Evolutionary conservation across 495 filamentous ascomycete species (phyloP).

Genomic region (Geopyxis carbonaria): DNA sequence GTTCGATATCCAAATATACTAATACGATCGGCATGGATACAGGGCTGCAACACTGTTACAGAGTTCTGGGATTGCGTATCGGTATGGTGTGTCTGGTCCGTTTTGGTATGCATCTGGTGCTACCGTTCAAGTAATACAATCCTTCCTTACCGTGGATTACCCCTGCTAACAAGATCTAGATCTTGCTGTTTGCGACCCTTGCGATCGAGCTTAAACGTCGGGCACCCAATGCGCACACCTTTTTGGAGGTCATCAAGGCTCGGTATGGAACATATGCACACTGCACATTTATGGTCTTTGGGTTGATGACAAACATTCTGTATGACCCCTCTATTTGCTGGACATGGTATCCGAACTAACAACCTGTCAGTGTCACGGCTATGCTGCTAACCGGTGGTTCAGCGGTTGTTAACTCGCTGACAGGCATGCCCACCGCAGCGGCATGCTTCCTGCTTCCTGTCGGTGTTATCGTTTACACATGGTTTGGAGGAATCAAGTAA

Average conservation of each 20-base stretch:
- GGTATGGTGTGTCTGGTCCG: conserved; percentile 81
- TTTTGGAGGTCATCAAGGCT: conserved; percentile 56
- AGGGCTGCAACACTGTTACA: conserved; percentile 62
- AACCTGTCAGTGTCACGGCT: conserved; percentile 44
- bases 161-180: conserved; percentile 38
- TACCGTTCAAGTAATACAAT: conserved; percentile 36
- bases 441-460: conserved; percentile 83
- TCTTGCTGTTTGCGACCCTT: conserved; percentile 80
- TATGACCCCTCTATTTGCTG: conserved; percentile 7
- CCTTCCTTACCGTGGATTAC: conserved; percentile 33
- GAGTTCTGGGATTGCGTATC: conserved; percentile 74
- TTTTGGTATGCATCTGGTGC: conserved; percentile 69
- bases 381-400: conserved; percentile 87
- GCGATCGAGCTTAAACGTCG: conserved; percentile 86
- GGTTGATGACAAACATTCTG: conserved; percentile 67
- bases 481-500: conserved; percentile 61
- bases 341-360: not conserved
- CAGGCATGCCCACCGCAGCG: conserved; percentile 70
- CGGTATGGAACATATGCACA: conserved; percentile 49
- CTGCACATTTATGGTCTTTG: conserved; percentile 62
- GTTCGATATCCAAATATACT: not conserved
- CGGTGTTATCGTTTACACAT: conserved; percentile 64
- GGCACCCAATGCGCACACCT: conserved; percentile 74
- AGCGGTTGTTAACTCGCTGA: conserved; percentile 68
- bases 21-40: not conserved